Conservation (phyloP, 768 basidiomycete species). For the Serendipita indica region DNA sequence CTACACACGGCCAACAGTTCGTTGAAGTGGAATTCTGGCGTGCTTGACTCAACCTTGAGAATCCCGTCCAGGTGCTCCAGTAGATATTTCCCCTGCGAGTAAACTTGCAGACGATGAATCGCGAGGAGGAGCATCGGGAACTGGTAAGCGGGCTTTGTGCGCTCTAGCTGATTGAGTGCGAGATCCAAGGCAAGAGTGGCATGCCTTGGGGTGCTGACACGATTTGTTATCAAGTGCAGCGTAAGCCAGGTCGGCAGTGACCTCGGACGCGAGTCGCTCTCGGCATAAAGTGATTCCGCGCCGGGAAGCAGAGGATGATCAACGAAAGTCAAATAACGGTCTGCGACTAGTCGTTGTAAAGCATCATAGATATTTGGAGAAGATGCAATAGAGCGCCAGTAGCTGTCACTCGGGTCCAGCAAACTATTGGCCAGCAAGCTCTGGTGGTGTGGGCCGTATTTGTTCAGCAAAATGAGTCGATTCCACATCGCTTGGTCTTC, state of each 20-base stretch:
- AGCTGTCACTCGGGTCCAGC: neutral
- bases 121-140: slow-evolving; percentile 3
- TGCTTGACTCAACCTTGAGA: neutral
- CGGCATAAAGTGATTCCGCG: neutral
- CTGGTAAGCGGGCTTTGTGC: neutral
- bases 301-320: slow-evolving; percentile 3
- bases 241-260: neutral
- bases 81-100: neutral
- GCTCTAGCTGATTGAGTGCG: neutral
- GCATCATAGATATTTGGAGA: slow-evolving; percentile 3
- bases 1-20: slow-evolving; percentile 5
- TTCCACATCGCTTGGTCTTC: slow-evolving; percentile 4
- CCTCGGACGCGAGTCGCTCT: neutral
- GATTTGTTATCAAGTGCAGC: neutral
- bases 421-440: neutral
- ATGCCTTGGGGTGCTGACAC: neutral
- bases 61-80: neutral
- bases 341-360: neutral
- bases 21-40: slow-evolving; percentile 4
- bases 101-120: neutral
- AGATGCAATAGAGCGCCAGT: slow-evolving; percentile 1
- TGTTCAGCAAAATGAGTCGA: neutral
- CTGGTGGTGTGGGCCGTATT: neutral
- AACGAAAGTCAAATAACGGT: neutral
- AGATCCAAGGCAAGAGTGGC: neutral